Conservation (phyloP, 345 rosid genomes). For the Odontarrhena argentea region DNA sequence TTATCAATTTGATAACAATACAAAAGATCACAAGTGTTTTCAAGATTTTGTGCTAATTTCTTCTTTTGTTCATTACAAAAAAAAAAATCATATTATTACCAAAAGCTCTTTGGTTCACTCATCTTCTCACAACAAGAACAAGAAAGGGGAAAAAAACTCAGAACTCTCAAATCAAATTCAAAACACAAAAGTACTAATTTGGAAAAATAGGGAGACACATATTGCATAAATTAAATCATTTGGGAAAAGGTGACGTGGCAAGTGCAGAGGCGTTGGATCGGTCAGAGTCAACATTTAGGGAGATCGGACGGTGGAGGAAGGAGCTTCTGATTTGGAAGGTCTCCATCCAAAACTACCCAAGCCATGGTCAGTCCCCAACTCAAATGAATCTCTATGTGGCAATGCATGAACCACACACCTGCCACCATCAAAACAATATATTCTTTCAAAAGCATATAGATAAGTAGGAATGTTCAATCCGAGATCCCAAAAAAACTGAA, state of each 20-base stretch:
- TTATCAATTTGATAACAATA: neutral
- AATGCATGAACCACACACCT: constrained; percentile 82
- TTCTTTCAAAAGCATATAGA: neutral
- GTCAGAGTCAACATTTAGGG: constrained; percentile 60
- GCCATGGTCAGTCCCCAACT: constrained; percentile 82
- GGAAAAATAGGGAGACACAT: neutral
- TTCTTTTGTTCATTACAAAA: constrained; percentile 12
- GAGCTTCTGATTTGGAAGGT: constrained; percentile 64
- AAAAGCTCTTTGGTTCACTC: constrained; percentile 20
- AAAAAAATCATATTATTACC: too few species aligned
- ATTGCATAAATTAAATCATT: constrained; percentile 3
- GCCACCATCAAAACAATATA: constrained; percentile 17
- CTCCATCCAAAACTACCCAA: constrained; percentile 68
- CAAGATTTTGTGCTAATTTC: constrained; percentile 12
- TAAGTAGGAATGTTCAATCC: too few species aligned
- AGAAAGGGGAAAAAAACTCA: neutral
- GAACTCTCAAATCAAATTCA: constrained; percentile 13
- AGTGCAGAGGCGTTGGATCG: constrained; percentile 16
- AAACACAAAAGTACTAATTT: constrained; percentile 28
- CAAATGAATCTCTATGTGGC: constrained; percentile 70
- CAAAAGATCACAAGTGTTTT: constrained; percentile 11
- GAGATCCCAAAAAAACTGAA: too few species aligned
- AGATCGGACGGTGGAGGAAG: constrained; percentile 75
- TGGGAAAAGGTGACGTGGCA: constrained; percentile 22
- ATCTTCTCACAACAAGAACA: constrained; percentile 1